phyloP scores from a whole-genome alignment of 176 grass and related monocot genomes.

The Zizania latifolia region DNA sequence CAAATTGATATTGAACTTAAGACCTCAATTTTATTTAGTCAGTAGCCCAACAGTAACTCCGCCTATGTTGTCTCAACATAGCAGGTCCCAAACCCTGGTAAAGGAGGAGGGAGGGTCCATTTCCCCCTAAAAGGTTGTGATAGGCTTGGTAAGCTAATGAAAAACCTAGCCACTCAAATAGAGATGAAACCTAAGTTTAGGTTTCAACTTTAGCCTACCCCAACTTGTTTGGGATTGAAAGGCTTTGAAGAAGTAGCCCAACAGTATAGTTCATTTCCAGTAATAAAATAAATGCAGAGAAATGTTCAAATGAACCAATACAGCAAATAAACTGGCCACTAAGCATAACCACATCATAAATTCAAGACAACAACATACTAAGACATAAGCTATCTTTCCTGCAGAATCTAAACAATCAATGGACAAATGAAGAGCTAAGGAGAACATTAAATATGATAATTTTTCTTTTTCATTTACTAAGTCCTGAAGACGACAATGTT shows the following conservation, averaged over 20 bases:
- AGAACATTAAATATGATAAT: background rate
- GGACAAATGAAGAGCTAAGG: background rate
- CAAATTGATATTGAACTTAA: background rate
- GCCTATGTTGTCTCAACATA: no score
- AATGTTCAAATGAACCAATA: conserved; percentile 5
- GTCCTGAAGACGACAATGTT: background rate
- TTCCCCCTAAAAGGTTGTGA: no score
- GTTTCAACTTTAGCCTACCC: no score
- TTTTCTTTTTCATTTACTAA: background rate
- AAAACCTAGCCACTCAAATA: no score
- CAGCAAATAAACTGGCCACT: background rate
- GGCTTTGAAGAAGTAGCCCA: no score
- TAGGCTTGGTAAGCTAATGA: no score
- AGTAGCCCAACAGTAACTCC: no score
- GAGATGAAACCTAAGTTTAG: no score
- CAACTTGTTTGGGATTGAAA: no score
- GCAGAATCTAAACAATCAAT: conserved; percentile 23
- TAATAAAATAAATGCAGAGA: background rate
- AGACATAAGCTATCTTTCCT: background rate
- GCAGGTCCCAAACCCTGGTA: no score
- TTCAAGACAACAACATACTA: background rate
- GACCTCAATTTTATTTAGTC: background rate
- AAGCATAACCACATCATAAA: conserved; percentile 8
- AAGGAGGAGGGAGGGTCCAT: no score
- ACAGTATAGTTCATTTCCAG: background rate